phyloP scores from a whole-genome alignment of 1,139 yeast species.

The Schwanniomyces etchellsii region DNA sequence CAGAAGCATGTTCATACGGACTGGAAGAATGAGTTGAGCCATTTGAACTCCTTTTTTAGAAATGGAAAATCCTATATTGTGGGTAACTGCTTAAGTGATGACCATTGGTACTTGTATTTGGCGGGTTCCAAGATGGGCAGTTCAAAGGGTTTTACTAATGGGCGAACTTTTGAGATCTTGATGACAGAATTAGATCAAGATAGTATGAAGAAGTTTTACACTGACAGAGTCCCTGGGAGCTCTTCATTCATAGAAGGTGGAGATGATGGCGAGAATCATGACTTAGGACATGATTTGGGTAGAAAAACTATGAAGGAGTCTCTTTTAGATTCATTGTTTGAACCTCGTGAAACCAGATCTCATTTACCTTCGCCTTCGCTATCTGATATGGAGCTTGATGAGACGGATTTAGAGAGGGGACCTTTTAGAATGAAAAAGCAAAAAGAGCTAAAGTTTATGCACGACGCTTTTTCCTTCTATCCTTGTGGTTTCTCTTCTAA shows the following conservation, averaged over 20 bases:
- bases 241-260: constrained; percentile 26
- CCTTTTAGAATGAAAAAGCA: constrained; percentile 4
- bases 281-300: constrained; percentile 78
- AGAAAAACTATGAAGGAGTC: constrained; percentile 57
- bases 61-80: constrained; percentile 71
- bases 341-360: constrained; percentile 7
- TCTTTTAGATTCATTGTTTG: constrained; percentile 56
- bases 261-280: constrained; percentile 49
- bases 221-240: constrained; percentile 51
- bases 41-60: constrained; percentile 58
- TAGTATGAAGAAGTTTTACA: constrained; percentile 57
- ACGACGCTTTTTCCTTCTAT: constrained; percentile 88
- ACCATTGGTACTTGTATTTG: constrained; percentile 88
- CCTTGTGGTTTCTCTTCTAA: constrained; percentile 97
- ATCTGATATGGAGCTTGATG: constrained; percentile 17
- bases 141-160: constrained; percentile 18
- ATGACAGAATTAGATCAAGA: constrained; percentile 78
- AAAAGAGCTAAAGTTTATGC: constrained; percentile 35
- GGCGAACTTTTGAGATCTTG: constrained; percentile 82
- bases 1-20: constrained; percentile 78
- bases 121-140: constrained; percentile 34
- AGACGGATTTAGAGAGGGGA: constrained; percentile 2
- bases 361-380: constrained; percentile 37
- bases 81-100: constrained; percentile 67
- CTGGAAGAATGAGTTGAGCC: constrained; percentile 77